Base-by-base conservation (phyloP, 768 basidiomycete genomes). In the Clitopilus hobsonii region DNA sequence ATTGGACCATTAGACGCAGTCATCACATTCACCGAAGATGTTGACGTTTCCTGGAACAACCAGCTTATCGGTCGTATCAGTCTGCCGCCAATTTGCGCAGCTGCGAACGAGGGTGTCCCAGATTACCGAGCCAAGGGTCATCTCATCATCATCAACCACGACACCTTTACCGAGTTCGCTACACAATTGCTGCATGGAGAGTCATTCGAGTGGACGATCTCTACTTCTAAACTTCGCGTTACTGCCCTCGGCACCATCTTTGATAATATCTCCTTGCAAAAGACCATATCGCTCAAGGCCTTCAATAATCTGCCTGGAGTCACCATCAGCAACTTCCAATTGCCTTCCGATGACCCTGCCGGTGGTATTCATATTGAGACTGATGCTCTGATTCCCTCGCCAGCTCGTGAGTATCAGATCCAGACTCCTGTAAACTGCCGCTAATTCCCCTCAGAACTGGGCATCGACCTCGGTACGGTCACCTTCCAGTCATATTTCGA, bases 311-410 rank as follows among this genome's bases (percentile, higher is more conserved):
- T 90, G 6, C 84, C 85, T 6, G 86, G 86, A 5, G 83, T 88
- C 38, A 83, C 80, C 5, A 86, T 89, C 63, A 81, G 75, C 57
- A 84, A 88, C 69, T 89, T 89, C 72, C 71, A 83, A 63, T 73
- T 89, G 54, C 87, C 87, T 0, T 78, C 78, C 3, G 85, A 89
- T 58, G 82, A 85, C 60, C 76, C 83, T 38, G 79, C 78, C 29
- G 87, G 86, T 53, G 86, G 87, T 25, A 88, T 88, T 56, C 80
- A 80, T 51, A 83, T 89, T 51, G 84, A 84, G 59, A 86, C 85
- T 3, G 84, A 86, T 64, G 78, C 85, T 0, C 54, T 68, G 20
- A 88, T 89, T 58, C 85, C 85, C 10, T 89, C 87, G 13, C 71
- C 79, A 55, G 76, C 85, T 60, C 85, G 85, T 86, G 54, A 36